Evolutionary conservation across 768 basidiomycete species (phyloP).

Genomic region (Neoboletus subvelutipes): DNA sequence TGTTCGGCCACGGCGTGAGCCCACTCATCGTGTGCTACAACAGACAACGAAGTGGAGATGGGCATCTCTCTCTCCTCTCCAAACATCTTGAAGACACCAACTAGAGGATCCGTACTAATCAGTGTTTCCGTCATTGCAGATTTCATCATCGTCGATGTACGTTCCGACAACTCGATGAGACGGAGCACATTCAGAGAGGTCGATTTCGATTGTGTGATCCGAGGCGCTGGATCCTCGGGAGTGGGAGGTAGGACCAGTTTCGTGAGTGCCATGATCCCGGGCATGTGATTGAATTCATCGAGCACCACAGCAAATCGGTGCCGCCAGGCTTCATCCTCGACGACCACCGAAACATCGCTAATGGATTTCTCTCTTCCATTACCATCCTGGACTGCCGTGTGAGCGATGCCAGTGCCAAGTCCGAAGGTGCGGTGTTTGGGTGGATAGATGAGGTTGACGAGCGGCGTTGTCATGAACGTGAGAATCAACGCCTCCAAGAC

Average conservation of each 20-base stretch:
- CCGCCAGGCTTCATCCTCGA: conserved; percentile 19
- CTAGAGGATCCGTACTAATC: conserved; percentile 66
- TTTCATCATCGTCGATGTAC: conserved; percentile 84
- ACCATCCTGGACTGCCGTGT: neutral
- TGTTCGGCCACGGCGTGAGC: conserved; percentile 62
- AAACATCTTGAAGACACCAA: conserved; percentile 77
- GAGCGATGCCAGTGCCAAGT: conserved; percentile 13
- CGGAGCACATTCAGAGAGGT: conserved; percentile 70
- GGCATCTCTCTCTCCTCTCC: conserved; percentile 65
- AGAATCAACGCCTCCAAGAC: conserved; percentile 81
- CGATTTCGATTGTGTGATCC: neutral
- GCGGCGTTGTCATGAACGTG: conserved; percentile 86
- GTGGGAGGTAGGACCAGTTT: conserved; percentile 64
- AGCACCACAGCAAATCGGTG: conserved; percentile 79
- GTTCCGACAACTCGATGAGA: conserved; percentile 84
- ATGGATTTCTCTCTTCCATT: neutral
- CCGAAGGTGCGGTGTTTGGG: conserved; percentile 54
- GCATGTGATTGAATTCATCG: conserved; percentile 85
- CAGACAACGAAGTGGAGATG: conserved; percentile 67
- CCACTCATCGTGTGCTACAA: conserved; percentile 77
- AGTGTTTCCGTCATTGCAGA: conserved; percentile 74
- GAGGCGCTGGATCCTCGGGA: conserved; percentile 4
- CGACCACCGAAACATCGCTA: neutral
- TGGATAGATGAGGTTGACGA: conserved; percentile 69
- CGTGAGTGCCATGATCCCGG: conserved; percentile 86